phyloP scores from a whole-genome alignment of 1,284 basidiomycete genomes.

The Entoloma clypeatum region DNA sequence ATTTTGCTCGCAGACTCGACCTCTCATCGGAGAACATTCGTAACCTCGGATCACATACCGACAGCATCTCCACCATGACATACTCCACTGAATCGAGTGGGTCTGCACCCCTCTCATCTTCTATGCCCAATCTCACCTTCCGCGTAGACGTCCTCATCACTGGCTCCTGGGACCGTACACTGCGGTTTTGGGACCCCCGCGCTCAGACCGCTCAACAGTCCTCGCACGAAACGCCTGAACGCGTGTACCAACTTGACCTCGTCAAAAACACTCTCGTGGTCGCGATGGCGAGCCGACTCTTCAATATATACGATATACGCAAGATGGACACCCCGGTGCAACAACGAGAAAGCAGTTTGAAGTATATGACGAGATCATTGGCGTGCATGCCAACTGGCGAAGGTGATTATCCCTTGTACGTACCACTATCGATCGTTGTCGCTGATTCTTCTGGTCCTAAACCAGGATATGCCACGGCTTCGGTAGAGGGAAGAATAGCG shows the following conservation, averaged over 20 bases:
- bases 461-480: conserved; percentile 89
- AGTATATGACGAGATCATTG: conserved; percentile 90
- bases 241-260: conserved; percentile 80
- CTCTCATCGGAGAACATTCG: conserved; percentile 57
- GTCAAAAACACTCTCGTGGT: conserved; percentile 78
- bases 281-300: conserved; percentile 85
- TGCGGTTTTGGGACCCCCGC: conserved; percentile 86
- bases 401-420: conserved; percentile 46
- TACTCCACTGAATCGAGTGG: conserved; percentile 52
- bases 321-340: conserved; percentile 73
- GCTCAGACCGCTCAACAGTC: conserved; percentile 53
- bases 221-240: conserved; percentile 72
- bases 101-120: conserved; percentile 21
- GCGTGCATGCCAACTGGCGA: conserved; percentile 91
- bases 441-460: background rate
- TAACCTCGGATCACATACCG: conserved; percentile 64
- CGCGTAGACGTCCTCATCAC: conserved; percentile 68
- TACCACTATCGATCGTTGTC: background rate
- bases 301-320: conserved; percentile 82
- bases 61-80: conserved; percentile 61
- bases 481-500: conserved; percentile 93
- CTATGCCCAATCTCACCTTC: conserved; percentile 2
- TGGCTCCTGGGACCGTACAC: conserved; percentile 87
- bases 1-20: conserved; percentile 47
- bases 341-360: conserved; percentile 87